These are phyloP conservation scores for Pulveroboletus frians DNA, from an alignment of 768 basidiomycete species.

Conservation along the genomic window DNA sequence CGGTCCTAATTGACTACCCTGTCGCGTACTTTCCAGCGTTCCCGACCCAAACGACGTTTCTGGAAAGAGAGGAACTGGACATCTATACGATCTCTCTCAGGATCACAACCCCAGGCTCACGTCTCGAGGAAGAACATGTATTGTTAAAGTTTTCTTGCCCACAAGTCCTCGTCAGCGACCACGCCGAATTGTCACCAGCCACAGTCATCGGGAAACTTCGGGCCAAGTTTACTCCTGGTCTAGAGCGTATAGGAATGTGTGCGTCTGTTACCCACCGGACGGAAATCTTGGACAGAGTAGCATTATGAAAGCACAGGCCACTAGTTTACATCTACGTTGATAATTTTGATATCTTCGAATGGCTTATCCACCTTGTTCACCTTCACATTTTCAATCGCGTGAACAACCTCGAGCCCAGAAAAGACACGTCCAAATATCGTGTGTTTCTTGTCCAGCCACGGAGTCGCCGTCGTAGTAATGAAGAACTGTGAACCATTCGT, in stretches of 20 bases:
- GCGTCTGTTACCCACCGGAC: conserved; percentile 29
- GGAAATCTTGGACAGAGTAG: conserved; percentile 44
- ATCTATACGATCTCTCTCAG: conserved; percentile 38
- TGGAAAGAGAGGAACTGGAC: conserved; percentile 44
- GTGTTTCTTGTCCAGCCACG: conserved; percentile 89
- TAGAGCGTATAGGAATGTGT: conserved; percentile 22
- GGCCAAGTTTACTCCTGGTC: conserved; percentile 31
- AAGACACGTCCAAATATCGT: conserved; percentile 90
- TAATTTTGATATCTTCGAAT: conserved; percentile 89
- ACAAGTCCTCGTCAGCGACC: conserved; percentile 13
- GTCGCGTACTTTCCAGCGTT: conserved; percentile 51
- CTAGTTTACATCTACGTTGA: conserved; percentile 72
- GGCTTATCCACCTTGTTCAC: conserved; percentile 83
- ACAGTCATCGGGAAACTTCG: conserved; percentile 30
- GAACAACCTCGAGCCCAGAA: conserved; percentile 84
- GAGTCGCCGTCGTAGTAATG: conserved; percentile 91
- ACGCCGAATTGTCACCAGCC: conserved; percentile 13
- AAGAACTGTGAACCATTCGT: conserved; percentile 99
- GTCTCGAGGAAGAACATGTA: conserved; percentile 25
- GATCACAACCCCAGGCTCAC: neutral
- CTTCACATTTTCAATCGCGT: conserved; percentile 88
- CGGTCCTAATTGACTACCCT: conserved; percentile 56
- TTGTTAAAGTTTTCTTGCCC: conserved; percentile 60
- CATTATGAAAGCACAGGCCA: conserved; percentile 31
- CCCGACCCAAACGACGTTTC: conserved; percentile 32